Evolutionary conservation across 345 rosid genomes (phyloP).

Genomic region (Eucalyptus paniculata): DNA sequence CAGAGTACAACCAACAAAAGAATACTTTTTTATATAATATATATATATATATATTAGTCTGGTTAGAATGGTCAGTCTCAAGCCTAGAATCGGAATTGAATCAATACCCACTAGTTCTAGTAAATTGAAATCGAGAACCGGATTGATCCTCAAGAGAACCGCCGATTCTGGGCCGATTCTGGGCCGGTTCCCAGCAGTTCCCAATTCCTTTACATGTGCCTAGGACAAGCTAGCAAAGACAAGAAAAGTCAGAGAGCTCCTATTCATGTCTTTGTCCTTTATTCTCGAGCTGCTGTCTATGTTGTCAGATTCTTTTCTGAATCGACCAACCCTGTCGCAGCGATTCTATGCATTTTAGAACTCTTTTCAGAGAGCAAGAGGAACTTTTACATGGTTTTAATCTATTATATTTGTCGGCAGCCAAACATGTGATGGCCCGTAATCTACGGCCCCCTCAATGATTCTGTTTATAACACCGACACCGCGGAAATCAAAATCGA

Average conservation of each 20-base stretch:
- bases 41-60: no score
- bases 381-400: background rate
- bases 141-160: accelerated
- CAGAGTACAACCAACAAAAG: no score
- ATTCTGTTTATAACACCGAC: background rate
- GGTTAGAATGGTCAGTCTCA: accelerated
- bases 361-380: background rate
- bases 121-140: accelerated
- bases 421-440: background rate
- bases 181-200: no score
- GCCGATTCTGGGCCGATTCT: no score
- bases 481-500: background rate
- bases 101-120: accelerated
- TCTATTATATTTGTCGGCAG: background rate
- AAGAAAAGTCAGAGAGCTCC: background rate
- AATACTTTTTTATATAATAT: accelerated
- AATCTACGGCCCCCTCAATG: background rate
- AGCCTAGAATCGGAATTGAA: no score
- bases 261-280: background rate
- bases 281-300: background rate
- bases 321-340: background rate
- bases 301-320: background rate
- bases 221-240: background rate
- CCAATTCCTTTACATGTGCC: no score
- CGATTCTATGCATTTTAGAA: background rate